Evolutionary conservation across 495 filamentous ascomycete genomes (phyloP).

Genomic region (Penicillium pancosmium): DNA sequence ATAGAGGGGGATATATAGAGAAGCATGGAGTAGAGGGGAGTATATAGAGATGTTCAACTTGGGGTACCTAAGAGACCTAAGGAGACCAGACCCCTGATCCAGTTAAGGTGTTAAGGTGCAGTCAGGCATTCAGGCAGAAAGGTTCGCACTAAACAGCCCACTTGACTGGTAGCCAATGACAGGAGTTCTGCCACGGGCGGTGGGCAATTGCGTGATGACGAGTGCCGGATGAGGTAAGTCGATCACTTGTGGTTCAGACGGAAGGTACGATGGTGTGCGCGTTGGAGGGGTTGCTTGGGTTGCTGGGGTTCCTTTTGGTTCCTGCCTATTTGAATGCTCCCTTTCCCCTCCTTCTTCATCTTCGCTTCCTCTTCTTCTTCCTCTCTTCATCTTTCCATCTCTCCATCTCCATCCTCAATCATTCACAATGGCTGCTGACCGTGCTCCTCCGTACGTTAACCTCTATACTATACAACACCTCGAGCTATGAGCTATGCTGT

Average conservation of each 20-base stretch:
- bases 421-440: slow-evolving; percentile 55
- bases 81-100: slow-evolving; percentile 1
- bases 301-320: not conserved
- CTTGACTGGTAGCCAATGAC: slow-evolving; percentile 29
- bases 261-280: slow-evolving; percentile 8
- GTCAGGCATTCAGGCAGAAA: slow-evolving; percentile 19
- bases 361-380: slow-evolving; percentile 11
- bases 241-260: slow-evolving; percentile 10
- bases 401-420: not conserved
- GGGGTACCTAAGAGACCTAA: not conserved
- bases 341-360: slow-evolving; percentile 15
- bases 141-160: slow-evolving; percentile 35
- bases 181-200: slow-evolving; percentile 35
- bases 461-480: not conserved
- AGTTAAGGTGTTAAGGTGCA: slow-evolving; percentile 5
- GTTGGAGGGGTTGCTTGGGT: slow-evolving; percentile 19
- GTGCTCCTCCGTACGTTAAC: slow-evolving; percentile 51
- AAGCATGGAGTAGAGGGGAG: not conserved
- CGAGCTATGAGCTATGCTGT: not conserved
- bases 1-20: too few relatives aligned
- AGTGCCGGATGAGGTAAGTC: slow-evolving; percentile 26
- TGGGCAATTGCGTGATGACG: slow-evolving; percentile 45
- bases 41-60: not conserved
- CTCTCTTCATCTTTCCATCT: slow-evolving; percentile 7
- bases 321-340: slow-evolving; percentile 29